These are phyloP conservation scores for Monilinia laxa DNA, from an alignment of 2,329 filamentous ascomycete genomes.

Conservation along the genomic window DNA sequence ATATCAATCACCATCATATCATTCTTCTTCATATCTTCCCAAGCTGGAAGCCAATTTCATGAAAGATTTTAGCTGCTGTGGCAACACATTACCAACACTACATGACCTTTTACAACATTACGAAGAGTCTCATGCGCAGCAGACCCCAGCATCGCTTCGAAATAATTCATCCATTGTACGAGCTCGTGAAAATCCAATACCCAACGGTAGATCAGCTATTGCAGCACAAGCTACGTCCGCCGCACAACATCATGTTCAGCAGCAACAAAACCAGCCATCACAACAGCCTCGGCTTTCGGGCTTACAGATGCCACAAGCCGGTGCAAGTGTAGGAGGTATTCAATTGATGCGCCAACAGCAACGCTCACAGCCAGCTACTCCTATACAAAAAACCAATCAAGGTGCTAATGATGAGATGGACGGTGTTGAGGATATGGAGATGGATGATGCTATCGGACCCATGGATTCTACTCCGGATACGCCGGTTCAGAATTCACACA, in stretches of 20 bases:
- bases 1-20: slow-evolving; percentile 89
- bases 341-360: slow-evolving; percentile 41
- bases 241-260: slow-evolving; percentile 51
- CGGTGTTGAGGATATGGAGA: slow-evolving; percentile 90
- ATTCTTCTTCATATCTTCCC: slow-evolving; percentile 93
- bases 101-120: slow-evolving; percentile 97
- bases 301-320: slow-evolving; percentile 37
- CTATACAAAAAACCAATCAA: slow-evolving; percentile 36
- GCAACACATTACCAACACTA: slow-evolving; percentile 81
- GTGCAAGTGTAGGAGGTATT: slow-evolving; percentile 38
- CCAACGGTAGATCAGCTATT: slow-evolving; percentile 49
- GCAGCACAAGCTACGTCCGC: slow-evolving; percentile 40
- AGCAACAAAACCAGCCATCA: slow-evolving; percentile 35
- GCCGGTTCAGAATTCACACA: slow-evolving; percentile 34
- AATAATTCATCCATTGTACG: slow-evolving; percentile 43
- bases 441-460: slow-evolving; percentile 76
- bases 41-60: slow-evolving; percentile 98
- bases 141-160: slow-evolving; percentile 53
- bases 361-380: slow-evolving; percentile 39
- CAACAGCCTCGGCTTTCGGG: slow-evolving; percentile 33
- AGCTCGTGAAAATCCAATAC: slow-evolving; percentile 45
- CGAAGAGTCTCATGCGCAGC: slow-evolving; percentile 86
- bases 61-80: slow-evolving; percentile 95
- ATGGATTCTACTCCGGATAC: slow-evolving; percentile 61
- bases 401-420: slow-evolving; percentile 65